Evolutionary conservation across 2,329 filamentous ascomycete genomes (phyloP).

Genomic region (Cordyceps tenuipes): DNA sequence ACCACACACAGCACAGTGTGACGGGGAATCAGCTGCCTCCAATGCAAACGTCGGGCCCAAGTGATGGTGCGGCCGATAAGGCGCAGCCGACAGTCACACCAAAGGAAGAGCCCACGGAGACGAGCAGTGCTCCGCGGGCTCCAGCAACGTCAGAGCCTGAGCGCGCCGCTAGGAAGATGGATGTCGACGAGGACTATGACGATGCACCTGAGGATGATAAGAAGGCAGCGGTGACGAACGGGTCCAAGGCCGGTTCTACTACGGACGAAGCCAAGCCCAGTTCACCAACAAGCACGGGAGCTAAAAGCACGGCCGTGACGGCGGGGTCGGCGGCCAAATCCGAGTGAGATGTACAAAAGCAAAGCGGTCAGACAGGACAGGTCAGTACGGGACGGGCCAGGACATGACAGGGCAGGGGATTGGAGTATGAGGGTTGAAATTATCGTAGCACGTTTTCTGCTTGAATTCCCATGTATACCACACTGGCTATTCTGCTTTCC

Average conservation of each 20-base stretch:
- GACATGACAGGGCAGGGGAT: neutral
- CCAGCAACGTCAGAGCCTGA: conserved; percentile 59
- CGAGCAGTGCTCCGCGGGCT: conserved; percentile 36
- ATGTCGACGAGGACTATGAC: conserved; percentile 95
- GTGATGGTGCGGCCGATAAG: conserved; percentile 43
- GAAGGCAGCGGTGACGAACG: conserved; percentile 40
- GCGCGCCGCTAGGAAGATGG: conserved; percentile 83
- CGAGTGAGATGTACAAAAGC: conserved; percentile 27
- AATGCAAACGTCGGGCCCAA: conserved; percentile 45
- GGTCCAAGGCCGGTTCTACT: conserved; percentile 37
- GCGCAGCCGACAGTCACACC: conserved; percentile 23
- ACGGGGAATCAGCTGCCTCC: conserved; percentile 48
- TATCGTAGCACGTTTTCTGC: conserved; percentile 10
- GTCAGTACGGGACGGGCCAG: no score
- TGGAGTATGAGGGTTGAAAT: conserved; percentile 8
- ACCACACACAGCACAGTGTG: conserved; percentile 49
- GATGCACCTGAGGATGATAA: conserved; percentile 86
- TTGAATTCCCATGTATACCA: conserved; percentile 13
- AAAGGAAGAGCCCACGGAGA: conserved; percentile 51
- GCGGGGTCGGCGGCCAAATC: conserved; percentile 35
- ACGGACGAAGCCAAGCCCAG: conserved; percentile 44
- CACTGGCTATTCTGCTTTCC: conserved; percentile 10
- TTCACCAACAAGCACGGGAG: conserved; percentile 37
- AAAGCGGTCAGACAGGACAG: neutral
- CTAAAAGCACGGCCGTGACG: conserved; percentile 35